Base-by-base conservation (phyloP, 1,139 yeast species). In the Blastobotrys capitulatus region DNA sequence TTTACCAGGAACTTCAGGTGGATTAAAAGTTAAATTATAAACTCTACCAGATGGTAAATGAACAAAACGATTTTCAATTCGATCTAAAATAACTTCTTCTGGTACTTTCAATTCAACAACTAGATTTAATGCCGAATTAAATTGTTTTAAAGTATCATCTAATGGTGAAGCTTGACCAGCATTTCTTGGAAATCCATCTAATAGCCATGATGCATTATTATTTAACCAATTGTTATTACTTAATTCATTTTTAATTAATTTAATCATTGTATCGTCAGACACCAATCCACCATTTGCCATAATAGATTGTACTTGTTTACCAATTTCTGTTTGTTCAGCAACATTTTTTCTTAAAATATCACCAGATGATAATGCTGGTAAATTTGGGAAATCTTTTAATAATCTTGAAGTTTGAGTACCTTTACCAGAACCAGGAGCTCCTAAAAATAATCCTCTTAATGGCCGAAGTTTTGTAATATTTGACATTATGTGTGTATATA, bases 391-490 rank as follows among this genome's bases (percentile, higher is more conserved):
- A 44, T 72, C 70, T 47, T 76, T 74, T 51, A 84, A 66, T 12
- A 90, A 71, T 51, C 82, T 74, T 1, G 83, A 69, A 0, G 96
- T 84, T 58, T 85, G 87, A 0, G 97, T 90, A 1, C 97, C 97
- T 63, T 90, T 90, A 1, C 97, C 97, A 1, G 96, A 77, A 0
- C 97, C 97, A 0, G 97, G 97, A 0, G 97, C 96, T 5, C 97
- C 97, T 46, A 89, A 69, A 9, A 89, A 72, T 34, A 89, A 72
- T 40, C 88, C 68, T 56, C 96, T 70, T 37, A 86, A 63, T 1
- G 95, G 86, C 47, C 64, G 59, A 37, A 56, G 44, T 20, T 43
- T 15, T 27, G 47, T 19, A 7, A 36, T 36, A n/a, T 29, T 29
- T 12, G 42, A 25, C 44, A 43, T 44, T 10, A 10, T 18, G 22